phyloP scores from a whole-genome alignment of 306 rosid genomes.

The Pterocarpus santalinus region DNA sequence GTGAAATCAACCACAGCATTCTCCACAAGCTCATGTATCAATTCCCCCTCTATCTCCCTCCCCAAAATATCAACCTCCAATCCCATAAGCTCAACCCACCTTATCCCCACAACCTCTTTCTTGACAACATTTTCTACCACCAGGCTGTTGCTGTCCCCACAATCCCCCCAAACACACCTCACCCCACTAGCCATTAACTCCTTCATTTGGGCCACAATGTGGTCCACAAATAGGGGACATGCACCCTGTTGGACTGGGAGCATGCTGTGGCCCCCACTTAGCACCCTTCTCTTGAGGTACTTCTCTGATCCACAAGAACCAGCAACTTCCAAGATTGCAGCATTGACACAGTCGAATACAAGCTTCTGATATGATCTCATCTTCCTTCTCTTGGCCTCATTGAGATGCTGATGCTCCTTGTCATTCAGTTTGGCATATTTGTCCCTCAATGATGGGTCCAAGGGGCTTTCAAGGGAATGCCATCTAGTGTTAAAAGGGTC shows the following conservation, averaged over 20 bases:
- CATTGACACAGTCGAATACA: conserved; percentile 78
- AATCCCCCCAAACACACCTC: conserved; percentile 60
- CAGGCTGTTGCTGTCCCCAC: conserved; percentile 76
- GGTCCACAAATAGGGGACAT: conserved; percentile 62
- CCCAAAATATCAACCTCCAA: conserved; percentile 76
- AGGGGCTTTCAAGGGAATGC: conserved; percentile 78
- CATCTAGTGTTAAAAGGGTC: conserved; percentile 61
- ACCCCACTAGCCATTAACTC: conserved; percentile 65
- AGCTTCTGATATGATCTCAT: conserved; percentile 77
- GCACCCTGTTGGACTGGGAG: conserved; percentile 45
- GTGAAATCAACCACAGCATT: conserved; percentile 74
- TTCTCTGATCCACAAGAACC: conserved; percentile 54
- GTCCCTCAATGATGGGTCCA: conserved; percentile 87
- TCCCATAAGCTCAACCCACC: conserved; percentile 70
- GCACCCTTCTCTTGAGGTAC: conserved; percentile 38
- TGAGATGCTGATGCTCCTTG: conserved; percentile 64
- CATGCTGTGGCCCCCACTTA: conserved; percentile 51
- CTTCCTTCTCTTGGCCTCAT: conserved; percentile 80
- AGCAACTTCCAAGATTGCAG: conserved; percentile 65
- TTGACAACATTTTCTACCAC: conserved; percentile 78
- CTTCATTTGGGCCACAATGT: conserved; percentile 74
- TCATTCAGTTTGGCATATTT: conserved; percentile 60
- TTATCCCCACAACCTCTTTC: conserved; percentile 75
- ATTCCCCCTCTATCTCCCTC: conserved; percentile 69
- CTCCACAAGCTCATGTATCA: conserved; percentile 84